Evolutionary conservation across 2,329 filamentous ascomycete genomes (phyloP), one percentile per base, ranked within the genome.

Genomic region (Ciborinia camelliae): DNA sequence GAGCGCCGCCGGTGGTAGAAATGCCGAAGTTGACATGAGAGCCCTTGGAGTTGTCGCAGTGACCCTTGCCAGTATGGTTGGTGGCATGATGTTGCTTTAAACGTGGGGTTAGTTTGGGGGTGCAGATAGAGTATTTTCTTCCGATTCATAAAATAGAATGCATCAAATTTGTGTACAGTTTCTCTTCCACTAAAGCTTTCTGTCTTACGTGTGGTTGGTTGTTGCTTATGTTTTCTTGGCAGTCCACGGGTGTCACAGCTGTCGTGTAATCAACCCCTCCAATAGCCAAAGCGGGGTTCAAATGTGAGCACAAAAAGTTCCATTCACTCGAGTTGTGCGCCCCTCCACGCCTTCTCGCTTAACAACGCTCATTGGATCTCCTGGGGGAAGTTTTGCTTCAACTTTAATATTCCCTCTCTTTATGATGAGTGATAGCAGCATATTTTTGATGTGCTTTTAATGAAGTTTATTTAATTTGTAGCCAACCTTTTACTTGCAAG

Each of bases 31-130:
- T 28, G 52, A 63, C 23, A 32, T 57, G 14, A 39, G 26, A 28
- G 61, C 61, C 6, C 50, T 58, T 37, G 61, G 51, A 8, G 32
- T 63, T 20, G 30, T 58, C 15, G 30, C 20, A 28, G 32, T 37
- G 5, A 57, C 52, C 10, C 10, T 63, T 48, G 61, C 32, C n/a
- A 37, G 39, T 26, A 58, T 63, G 43, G 7, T 63, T n/a, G 52
- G 28, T 14, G 51, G 61, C 14, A 63, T 63, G 61, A 50, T 57
- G 32, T 47, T 63, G 32, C 43, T 58, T 15, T 58, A 50, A 45
- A 28, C 18, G 5, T 30, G 58, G 35, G 15, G n/a, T 9, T 1
- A 15, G 3, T 32, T 26, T 18, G 37, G n/a, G 23, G 30, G 30
- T n/a, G 14, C 23, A 51, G 23, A 10, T 51, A 61, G 43, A 53